These are phyloP conservation scores for Aspergillus sp. DNA, from an alignment of 2,329 filamentous ascomycete species.

Conservation along the genomic window DNA sequence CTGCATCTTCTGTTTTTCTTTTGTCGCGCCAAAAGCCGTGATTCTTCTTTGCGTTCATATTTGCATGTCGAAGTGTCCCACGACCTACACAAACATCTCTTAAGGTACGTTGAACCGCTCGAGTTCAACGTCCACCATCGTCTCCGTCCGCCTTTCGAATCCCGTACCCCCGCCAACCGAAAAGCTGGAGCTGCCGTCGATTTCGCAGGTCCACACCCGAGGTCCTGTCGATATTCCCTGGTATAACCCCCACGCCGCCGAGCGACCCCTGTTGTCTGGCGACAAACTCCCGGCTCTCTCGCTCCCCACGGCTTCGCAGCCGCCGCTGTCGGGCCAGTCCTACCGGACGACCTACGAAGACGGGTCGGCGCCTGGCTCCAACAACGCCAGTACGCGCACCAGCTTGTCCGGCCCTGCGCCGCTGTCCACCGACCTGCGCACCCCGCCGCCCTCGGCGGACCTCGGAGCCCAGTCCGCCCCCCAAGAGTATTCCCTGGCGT, in stretches of 20 bases:
- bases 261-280: slow-evolving; percentile 65
- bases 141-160: slow-evolving; percentile 20
- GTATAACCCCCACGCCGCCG: slow-evolving; percentile 65
- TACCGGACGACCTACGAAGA: slow-evolving; percentile 75
- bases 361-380: slow-evolving; percentile 47
- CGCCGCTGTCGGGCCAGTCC: slow-evolving; percentile 68
- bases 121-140: slow-evolving; percentile 22
- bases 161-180: slow-evolving; percentile 57
- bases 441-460: slow-evolving; percentile 64
- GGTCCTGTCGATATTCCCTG: slow-evolving; percentile 68
- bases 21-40: not conserved
- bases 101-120: slow-evolving; percentile 20
- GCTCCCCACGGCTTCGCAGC: slow-evolving; percentile 62
- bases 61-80: slow-evolving; percentile 10
- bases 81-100: not conserved
- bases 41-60: not conserved
- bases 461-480: slow-evolving; percentile 38
- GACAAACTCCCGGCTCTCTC: slow-evolving; percentile 71
- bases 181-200: slow-evolving; percentile 92
- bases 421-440: slow-evolving; percentile 56
- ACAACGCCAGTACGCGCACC: slow-evolving; percentile 54
- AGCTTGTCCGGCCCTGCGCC: slow-evolving; percentile 55
- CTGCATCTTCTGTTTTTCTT: slow-evolving; percentile 7
- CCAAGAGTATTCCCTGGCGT: slow-evolving; percentile 33
- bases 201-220: slow-evolving; percentile 78